Evolutionary conservation across 1,139 yeast species (phyloP), one percentile per base, ranked within the genome.

Genomic region (Geotrichum restrictum): DNA sequence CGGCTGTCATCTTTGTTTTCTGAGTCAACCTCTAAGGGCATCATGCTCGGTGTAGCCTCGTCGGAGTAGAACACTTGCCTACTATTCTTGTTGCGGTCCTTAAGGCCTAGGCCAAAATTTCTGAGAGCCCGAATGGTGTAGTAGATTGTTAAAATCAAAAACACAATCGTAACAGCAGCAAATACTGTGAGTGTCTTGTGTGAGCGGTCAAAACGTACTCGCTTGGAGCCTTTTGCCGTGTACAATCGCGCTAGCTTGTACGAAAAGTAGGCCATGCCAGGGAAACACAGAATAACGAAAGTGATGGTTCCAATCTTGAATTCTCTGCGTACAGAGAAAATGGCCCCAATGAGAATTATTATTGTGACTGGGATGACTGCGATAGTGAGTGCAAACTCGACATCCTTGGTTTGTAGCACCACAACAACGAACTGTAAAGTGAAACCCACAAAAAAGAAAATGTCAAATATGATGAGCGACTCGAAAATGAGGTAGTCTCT

Each of bases 361-460:
- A 78, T 64, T 0, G 82, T 77, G 27, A 76, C 59, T 2, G 82
- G 82, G 27, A 78, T 68, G 45, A 78, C 80, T 31, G 75, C 69
- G 19, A 78, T 69, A 0, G 83, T 79, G 42, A 79, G 67, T 3
- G 72, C 77, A 60, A 78, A 79, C 60, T 79, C 82, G 13, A 69
- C 69, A 8, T 78, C 77, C 22, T 64, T 62, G 48, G 68, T 69
- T 51, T 75, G 66, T 33, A 77, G 68, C 68, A 78, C 76, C 51
- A 79, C 76, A 37, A 77, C 79, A 33, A 76, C 64, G 59, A 78
- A 79, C 62, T 79, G 83, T 36, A 78, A 71, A 1, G 82, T 77
- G 63, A 78, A 79, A 1, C 81, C 82, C 43, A 78, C 63, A 57
- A 78, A 77, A 67, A 76, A 77, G 70, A 76, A 77, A 52, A 77